Base-by-base conservation (phyloP, 169 alveolate species). In the Plasmodium blacklocki region DNA sequence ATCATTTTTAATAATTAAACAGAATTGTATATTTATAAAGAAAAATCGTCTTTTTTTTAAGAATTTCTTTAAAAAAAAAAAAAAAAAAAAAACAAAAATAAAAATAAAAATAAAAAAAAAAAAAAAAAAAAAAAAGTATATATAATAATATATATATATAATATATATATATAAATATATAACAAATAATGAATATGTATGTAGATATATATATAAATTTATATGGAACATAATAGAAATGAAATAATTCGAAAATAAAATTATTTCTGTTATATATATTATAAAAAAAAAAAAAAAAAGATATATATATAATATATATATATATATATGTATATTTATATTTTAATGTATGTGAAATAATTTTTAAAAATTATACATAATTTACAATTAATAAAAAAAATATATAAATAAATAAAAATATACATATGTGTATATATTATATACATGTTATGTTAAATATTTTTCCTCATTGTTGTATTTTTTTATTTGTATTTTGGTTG, bases 21-120 rank as follows among this genome's bases (percentile, higher is more conserved):
- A 39, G 47, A 19, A 11, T 18, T 19, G 14, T 18, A 60, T 18
- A 18, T 60, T 60, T 18, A 18, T 60, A 19, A 60, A 18, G 70
- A 60, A 19, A 60, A 60, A 60, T 60, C 11, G 70, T 60, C 70
- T 60, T 60, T 60, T 60, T 60, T 60, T 60, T n/a, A 60, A 18
- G 70, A n/a, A 18, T 60, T 60, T 18, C 32, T 60, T 60, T 60
- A 60, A 60, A 60, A 60, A 60, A 60, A 19, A 60, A 19, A 60
- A 60, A 60, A 19, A 19, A 19, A 60, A 60, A 59, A 59, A 59
- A 59, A 59, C 18, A 60, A 60, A 60, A 60, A 60, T 5, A 60
- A 60, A 60, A 60, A 60, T 14, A 60, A n/a, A n/a, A n/a, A n/a
- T n/a, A n/a, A n/a, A n/a, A n/a, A n/a, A n/a, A n/a, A n/a, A n/a